Conservation (phyloP, 345 rosid genomes). For the Anastatica hierochuntica region DNA sequence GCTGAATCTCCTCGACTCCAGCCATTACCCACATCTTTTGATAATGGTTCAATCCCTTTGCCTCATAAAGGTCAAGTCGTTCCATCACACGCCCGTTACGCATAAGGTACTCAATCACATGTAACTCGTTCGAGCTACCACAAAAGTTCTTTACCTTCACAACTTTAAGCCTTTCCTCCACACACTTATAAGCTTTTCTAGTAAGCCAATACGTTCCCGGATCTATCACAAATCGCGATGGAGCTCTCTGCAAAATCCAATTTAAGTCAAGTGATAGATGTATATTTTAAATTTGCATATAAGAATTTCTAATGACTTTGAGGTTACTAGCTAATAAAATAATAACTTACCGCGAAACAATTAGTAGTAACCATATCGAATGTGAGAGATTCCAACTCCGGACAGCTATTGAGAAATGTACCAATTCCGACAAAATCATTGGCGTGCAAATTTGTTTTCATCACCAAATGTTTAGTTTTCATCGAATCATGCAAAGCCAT, state of each 20-base stretch:
- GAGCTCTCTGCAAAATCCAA: neutral
- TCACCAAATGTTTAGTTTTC: slow-evolving; percentile 26
- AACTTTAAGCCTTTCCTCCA: slow-evolving; percentile 21
- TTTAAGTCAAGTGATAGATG: neutral
- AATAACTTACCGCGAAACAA: slow-evolving; percentile 22
- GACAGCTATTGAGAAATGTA: slow-evolving; percentile 35
- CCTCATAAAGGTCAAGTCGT: slow-evolving; percentile 20
- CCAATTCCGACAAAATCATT: slow-evolving; percentile 33
- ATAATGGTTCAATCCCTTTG: neutral
- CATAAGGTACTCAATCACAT: slow-evolving; percentile 19
- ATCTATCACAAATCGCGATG: neutral
- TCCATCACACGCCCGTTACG: slow-evolving; percentile 16
- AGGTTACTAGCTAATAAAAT: neutral
- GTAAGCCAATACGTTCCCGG: neutral
- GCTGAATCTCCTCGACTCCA: neutral
- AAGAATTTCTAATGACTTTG: neutral
- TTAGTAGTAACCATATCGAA: slow-evolving; percentile 18
- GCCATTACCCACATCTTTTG: neutral
- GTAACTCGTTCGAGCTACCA: neutral
- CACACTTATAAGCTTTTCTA: slow-evolving; percentile 10
- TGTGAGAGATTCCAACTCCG: slow-evolving; percentile 26
- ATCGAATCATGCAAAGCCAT: slow-evolving; percentile 6
- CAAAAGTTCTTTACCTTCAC: slow-evolving; percentile 27
- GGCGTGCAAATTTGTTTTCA: slow-evolving; percentile 27
- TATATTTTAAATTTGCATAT: neutral